Percentiles rank a stretch among this genome's conserved stretches.
phyloP scores from a whole-genome alignment of 75 land plant genomes.

The Adiantum capillusveneris region DNA sequence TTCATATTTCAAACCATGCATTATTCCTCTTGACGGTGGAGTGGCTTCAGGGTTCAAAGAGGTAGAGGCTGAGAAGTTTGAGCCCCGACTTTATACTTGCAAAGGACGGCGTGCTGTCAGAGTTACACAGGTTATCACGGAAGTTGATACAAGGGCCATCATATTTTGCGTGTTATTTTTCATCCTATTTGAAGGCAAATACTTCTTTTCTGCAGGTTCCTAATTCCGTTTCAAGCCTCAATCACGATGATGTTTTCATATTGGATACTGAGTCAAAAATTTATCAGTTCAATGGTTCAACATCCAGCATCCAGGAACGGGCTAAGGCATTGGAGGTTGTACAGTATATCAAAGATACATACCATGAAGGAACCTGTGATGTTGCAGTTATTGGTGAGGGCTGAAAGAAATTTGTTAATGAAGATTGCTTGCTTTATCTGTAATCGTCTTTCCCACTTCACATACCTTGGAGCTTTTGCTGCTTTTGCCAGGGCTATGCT shows the following conservation, averaged over 20 bases:
- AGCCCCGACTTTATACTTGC: constrained; percentile 74
- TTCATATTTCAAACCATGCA: constrained; percentile 94
- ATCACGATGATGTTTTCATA: constrained; percentile 95
- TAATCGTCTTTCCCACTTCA: too few species aligned
- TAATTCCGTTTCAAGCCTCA: constrained; percentile 77
- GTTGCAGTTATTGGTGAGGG: constrained; percentile 77
- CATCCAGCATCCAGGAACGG: constrained; percentile 92
- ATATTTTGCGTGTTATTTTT: not conserved
- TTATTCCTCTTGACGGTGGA: constrained; percentile 92
- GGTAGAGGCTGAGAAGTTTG: constrained; percentile 48
- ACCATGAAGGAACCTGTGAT: constrained; percentile 95
- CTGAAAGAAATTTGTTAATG: too few species aligned
- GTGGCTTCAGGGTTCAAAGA: constrained; percentile 87
- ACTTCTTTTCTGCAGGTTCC: constrained; percentile 50
- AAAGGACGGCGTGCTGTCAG: constrained; percentile 87
- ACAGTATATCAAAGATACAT: constrained; percentile 84
- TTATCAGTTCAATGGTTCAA: constrained; percentile 94
- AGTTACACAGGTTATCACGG: constrained; percentile 73
- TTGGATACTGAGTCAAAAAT: constrained; percentile 86
- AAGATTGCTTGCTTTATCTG: constrained; percentile 3
- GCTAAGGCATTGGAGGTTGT: constrained; percentile 97
- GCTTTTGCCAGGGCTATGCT: too few species aligned
- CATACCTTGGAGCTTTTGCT: too few species aligned
- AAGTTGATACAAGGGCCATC: too few species aligned
- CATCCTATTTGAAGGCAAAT: not conserved